Base-by-base conservation (phyloP, 1,139 yeast genomes). In the Protomyces inouyei region DNA sequence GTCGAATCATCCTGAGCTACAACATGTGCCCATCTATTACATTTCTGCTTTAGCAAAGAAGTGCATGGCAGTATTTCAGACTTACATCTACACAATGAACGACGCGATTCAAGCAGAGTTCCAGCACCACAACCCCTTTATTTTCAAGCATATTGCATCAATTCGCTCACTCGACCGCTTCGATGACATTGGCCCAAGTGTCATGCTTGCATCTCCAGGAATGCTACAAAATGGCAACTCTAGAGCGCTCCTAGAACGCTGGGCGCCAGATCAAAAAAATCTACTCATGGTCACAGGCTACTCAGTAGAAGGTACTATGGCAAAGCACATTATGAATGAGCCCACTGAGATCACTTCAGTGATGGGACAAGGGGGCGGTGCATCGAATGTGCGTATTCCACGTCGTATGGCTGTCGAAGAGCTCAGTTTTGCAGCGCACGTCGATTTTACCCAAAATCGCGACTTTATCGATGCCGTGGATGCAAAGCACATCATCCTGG, bases 301-400 rank as follows among this genome's bases (percentile, higher is more conserved):
- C 75, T 92, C 98, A 1, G 97, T 93, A 3, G 99, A 93, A 74
- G 98, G 99, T 28, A 93, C 98, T 0, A 85, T 93, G 91, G 99
- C 98, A 0, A 93, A 93, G 72, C 89, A 83, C 66, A 79, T 93
- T 55, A 78, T 95, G 69, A 84, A 90, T 55, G 97, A 92, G 71
- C 98, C 99, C 0, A 83, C 85, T 35, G 88, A 91, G 21, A 90
- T 93, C 64, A 95, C 95, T 2, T 87, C 98, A 0, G 60, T 69
- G 52, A 77, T 80, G 28, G 90, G 90, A 68, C 89, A 96, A 0
- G 97, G 92, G 45, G 48, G 48, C 18, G 48, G 48, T 8, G 48
- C 48, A 5, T 16, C 48, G 4, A 18, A 18, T 18, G 52, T 59
- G 52, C 83, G 85, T 63, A 87, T 93, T 54, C 97, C 98, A 1